phyloP scores from a whole-genome alignment of 192 early-diverging fungal species.

The Rhizophagus clarus region DNA sequence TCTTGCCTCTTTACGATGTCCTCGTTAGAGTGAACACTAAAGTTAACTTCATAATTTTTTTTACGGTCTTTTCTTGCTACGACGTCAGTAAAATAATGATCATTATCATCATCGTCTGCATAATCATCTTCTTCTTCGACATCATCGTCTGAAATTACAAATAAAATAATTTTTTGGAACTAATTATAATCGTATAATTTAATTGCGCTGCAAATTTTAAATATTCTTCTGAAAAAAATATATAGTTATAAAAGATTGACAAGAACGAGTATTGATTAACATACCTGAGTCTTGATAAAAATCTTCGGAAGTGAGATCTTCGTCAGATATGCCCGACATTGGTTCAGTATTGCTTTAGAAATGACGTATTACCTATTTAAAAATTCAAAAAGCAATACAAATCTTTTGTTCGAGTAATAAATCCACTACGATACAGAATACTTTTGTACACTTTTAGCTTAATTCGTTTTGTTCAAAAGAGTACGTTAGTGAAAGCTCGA shows the following conservation, averaged over 20 bases:
- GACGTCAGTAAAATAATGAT: conserved; percentile 60
- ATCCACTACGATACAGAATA: background rate
- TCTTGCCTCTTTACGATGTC: conserved; percentile 67
- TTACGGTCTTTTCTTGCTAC: conserved; percentile 59
- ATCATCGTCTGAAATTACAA: background rate
- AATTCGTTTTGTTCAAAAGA: background rate
- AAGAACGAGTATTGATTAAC: background rate
- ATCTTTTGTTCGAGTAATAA: background rate
- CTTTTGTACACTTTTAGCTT: background rate
- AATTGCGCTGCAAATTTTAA: background rate
- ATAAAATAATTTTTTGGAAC: background rate
- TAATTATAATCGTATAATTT: background rate
- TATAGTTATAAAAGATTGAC: background rate
- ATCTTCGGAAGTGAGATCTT: conserved; percentile 9
- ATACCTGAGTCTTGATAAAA: conserved; percentile 10
- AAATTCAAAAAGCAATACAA: background rate
- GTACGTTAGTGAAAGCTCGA: background rate
- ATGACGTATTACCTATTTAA: conserved; percentile 27
- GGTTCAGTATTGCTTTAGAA: conserved; percentile 30
- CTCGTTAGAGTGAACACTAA: conserved; percentile 57
- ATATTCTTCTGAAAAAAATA: background rate
- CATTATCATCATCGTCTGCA: conserved; percentile 55
- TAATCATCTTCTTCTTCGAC: background rate
- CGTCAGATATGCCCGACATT: conserved; percentile 30
- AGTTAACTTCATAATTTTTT: conserved; percentile 78